Conservation (phyloP, 768 basidiomycete genomes). For the Boletus reticulatus region DNA sequence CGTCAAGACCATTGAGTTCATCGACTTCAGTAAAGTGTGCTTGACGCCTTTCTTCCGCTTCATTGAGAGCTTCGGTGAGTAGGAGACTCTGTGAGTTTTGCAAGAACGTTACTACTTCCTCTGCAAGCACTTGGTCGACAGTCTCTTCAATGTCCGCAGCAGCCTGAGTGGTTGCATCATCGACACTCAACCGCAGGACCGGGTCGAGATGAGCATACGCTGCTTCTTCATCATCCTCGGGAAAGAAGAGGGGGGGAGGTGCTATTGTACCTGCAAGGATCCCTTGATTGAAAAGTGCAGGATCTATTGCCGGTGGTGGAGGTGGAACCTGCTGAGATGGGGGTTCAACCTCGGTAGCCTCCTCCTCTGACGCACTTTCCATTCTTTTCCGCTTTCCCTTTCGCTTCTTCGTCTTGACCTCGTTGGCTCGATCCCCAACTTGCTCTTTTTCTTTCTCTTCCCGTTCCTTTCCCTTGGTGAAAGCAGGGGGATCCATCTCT, state of each 20-base stretch:
- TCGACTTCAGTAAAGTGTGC: constrained; percentile 49
- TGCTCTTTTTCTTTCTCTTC: constrained; percentile 57
- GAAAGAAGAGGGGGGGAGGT: constrained; percentile 40
- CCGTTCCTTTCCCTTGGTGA: constrained; percentile 69
- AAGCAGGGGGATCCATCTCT: constrained; percentile 90
- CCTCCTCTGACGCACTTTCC: constrained; percentile 37
- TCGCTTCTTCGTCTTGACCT: constrained; percentile 28
- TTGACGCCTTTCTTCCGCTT: constrained; percentile 61
- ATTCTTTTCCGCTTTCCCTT: constrained; percentile 40
- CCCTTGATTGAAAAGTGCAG: constrained; percentile 59
- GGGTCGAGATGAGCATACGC: constrained; percentile 55
- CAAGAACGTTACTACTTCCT: constrained; percentile 70
- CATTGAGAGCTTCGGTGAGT: constrained; percentile 60
- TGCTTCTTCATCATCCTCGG: constrained; percentile 42
- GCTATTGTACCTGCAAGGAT: constrained; percentile 58
- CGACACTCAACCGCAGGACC: constrained; percentile 37
- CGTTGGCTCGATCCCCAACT: constrained; percentile 32
- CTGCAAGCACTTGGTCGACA: constrained; percentile 58
- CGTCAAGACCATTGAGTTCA: constrained; percentile 78
- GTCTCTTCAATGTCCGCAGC: constrained; percentile 53
- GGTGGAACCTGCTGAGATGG: constrained; percentile 17
- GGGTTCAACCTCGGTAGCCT: constrained; percentile 16
- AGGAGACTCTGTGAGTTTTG: constrained; percentile 57
- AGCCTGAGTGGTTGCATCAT: constrained; percentile 12
- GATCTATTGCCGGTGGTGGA: constrained; percentile 44